Percentiles rank a stretch among this genome's conserved stretches.
phyloP scores from a whole-genome alignment of 148 eudicot species.

The Vaccinium darrowii region DNA sequence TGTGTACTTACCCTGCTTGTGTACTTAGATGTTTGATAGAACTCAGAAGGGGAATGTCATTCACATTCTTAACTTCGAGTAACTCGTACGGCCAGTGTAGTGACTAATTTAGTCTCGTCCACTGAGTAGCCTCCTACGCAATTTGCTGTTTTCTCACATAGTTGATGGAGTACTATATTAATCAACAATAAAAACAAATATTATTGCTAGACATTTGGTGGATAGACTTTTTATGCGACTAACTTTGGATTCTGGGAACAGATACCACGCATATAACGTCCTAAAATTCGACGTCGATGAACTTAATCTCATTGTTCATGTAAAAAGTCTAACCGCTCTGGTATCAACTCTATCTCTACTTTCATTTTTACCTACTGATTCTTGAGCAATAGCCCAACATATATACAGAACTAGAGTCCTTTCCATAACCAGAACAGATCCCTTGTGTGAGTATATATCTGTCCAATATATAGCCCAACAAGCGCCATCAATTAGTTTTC shows the following conservation, averaged over 20 bases:
- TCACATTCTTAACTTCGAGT: not conserved
- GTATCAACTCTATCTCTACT: too few species aligned
- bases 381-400: too few species aligned
- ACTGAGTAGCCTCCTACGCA: not conserved
- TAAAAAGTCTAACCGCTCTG: too few species aligned
- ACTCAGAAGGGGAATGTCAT: not conserved
- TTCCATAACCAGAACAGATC: too few species aligned
- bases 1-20: not conserved
- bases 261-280: not conserved
- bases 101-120: not conserved
- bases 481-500: too few species aligned
- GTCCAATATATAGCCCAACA: too few species aligned
- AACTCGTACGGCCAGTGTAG: slow-evolving; percentile 1
- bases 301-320: not conserved
- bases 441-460: too few species aligned
- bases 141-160: not conserved
- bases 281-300: not conserved
- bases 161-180: not conserved
- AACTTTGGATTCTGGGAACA: not conserved
- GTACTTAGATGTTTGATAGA: not conserved
- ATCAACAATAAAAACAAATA: not conserved
- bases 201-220: not conserved
- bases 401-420: too few species aligned
- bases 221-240: not conserved
- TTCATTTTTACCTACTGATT: too few species aligned